These are phyloP conservation scores for Tulasnella sp. DNA, from an alignment of 768 basidiomycete genomes.

Conservation along the genomic window DNA sequence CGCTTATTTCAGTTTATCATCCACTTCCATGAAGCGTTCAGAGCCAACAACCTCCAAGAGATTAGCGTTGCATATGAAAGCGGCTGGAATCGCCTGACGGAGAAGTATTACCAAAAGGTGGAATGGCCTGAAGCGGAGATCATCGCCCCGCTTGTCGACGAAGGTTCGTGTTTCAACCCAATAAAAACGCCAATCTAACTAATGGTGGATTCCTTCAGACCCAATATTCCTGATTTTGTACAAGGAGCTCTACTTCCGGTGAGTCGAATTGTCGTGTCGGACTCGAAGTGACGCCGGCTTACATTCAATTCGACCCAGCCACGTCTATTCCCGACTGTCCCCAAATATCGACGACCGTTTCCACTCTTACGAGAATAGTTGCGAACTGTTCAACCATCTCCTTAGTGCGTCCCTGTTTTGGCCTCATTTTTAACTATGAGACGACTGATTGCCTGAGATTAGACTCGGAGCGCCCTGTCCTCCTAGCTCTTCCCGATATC, in stretches of 20 bases:
- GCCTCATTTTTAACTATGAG: too few relatives aligned
- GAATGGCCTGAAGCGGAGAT: conserved; percentile 98
- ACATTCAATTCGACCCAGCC: conserved; percentile 33
- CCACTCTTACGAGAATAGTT: conserved; percentile 96
- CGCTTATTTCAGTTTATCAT: conserved; percentile 72
- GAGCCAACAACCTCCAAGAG: conserved; percentile 82
- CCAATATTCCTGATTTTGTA: conserved; percentile 95
- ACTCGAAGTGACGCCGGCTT: not conserved
- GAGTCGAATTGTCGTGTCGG: not conserved
- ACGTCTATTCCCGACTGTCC: conserved; percentile 90
- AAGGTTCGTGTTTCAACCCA: conserved; percentile 47
- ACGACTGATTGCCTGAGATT: conserved; percentile 10
- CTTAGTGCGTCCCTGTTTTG: conserved; percentile 53
- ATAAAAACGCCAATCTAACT: not conserved
- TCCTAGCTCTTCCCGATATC: conserved; percentile 90
- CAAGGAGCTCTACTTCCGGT: conserved; percentile 86
- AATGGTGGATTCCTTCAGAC: conserved; percentile 41
- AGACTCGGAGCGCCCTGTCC: conserved; percentile 92
- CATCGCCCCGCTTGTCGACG: conserved; percentile 88
- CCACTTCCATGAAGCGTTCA: conserved; percentile 88
- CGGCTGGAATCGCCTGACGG: conserved; percentile 94
- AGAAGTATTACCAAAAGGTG: conserved; percentile 87
- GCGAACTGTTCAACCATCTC: conserved; percentile 96
- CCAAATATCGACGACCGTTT: conserved; percentile 97
- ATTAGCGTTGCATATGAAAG: conserved; percentile 93